Percentiles rank a stretch among this genome's conserved stretches.
These are phyloP conservation scores for Rhododendron henanense DNA, from an alignment of 148 eudicot genomes.

Conservation along the genomic window DNA sequence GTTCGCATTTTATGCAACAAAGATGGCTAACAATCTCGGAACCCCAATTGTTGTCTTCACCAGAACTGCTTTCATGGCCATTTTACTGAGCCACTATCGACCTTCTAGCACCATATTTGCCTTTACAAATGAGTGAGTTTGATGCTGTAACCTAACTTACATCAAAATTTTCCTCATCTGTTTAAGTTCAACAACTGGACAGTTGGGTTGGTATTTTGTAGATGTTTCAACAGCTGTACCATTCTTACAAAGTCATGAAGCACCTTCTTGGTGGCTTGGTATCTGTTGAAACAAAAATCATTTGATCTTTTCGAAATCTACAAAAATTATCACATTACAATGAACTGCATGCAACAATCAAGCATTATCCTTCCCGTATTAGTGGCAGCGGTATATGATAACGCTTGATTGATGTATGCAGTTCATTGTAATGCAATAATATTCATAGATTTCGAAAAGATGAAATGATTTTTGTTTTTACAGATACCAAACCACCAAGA, in stretches of 20 bases:
- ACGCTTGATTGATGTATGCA: neutral
- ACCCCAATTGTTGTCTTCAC: slow-evolving; percentile 96
- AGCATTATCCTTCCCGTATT: neutral
- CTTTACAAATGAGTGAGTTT: slow-evolving; percentile 90
- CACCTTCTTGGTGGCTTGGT: neutral
- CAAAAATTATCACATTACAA: neutral
- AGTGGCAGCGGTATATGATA: neutral
- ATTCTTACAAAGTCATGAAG: neutral
- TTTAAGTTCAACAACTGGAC: neutral
- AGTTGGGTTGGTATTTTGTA: neutral
- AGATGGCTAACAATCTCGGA: slow-evolving; percentile 94
- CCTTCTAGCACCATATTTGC: slow-evolving; percentile 95
- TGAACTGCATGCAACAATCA: neutral
- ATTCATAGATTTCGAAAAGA: neutral
- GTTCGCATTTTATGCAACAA: slow-evolving; percentile 97
- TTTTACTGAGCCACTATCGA: slow-evolving; percentile 87
- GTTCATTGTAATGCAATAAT: neutral
- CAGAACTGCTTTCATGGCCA: slow-evolving; percentile 90
- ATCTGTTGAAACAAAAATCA: neutral
- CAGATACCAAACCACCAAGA: neutral
- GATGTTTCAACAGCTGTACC: slow-evolving; percentile 12
- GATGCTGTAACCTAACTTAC: neutral
- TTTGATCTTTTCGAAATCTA: neutral
- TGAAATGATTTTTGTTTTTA: neutral
- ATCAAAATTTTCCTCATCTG: no score